Evolutionary conservation across 495 filamentous ascomycete species (phyloP).

Genomic region (Apodospora peruviana): DNA sequence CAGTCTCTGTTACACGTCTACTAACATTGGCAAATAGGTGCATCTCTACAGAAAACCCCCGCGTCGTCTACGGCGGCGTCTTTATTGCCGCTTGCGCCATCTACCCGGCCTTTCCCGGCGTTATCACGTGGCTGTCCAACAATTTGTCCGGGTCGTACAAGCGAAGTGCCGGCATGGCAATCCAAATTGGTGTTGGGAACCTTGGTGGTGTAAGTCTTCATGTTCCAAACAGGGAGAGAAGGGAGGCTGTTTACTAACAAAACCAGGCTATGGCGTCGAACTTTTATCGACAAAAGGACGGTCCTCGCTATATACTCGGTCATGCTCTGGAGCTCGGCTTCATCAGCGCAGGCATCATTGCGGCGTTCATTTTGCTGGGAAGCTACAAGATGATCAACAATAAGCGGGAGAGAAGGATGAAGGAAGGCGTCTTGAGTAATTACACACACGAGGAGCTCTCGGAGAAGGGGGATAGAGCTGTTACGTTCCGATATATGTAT

Average conservation of each 20-base stretch:
- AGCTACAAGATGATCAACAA: slow-evolving; percentile 58
- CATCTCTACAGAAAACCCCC: slow-evolving; percentile 46
- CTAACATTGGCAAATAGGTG: too few species aligned
- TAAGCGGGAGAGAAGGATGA: slow-evolving; percentile 42
- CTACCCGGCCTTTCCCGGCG: slow-evolving; percentile 58
- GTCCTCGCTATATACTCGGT: slow-evolving; percentile 60
- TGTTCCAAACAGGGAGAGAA: background rate
- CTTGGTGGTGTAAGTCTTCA: slow-evolving; percentile 49
- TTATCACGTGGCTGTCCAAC: slow-evolving; percentile 66
- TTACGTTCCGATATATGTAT: slow-evolving; percentile 59
- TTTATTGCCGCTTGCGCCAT: slow-evolving; percentile 65
- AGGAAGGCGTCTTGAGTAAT: slow-evolving; percentile 37
- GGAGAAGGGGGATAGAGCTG: slow-evolving; percentile 56
- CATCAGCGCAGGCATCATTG: slow-evolving; percentile 55
- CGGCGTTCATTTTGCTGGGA: slow-evolving; percentile 47
- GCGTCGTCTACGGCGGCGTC: slow-evolving; percentile 66
- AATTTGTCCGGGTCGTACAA: slow-evolving; percentile 70
- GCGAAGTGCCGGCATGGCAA: slow-evolving; percentile 64
- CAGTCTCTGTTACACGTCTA: too few species aligned
- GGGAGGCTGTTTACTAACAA: slow-evolving; percentile 10
- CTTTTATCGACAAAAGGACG: slow-evolving; percentile 64
- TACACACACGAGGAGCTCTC: slow-evolving; percentile 51
- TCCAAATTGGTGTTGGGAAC: slow-evolving; percentile 71
- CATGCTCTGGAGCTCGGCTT: slow-evolving; percentile 67
- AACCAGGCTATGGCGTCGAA: slow-evolving; percentile 60